These are phyloP conservation scores for Cytospora piceicola DNA, from an alignment of 2,329 filamentous ascomycete species.

Conservation along the genomic window DNA sequence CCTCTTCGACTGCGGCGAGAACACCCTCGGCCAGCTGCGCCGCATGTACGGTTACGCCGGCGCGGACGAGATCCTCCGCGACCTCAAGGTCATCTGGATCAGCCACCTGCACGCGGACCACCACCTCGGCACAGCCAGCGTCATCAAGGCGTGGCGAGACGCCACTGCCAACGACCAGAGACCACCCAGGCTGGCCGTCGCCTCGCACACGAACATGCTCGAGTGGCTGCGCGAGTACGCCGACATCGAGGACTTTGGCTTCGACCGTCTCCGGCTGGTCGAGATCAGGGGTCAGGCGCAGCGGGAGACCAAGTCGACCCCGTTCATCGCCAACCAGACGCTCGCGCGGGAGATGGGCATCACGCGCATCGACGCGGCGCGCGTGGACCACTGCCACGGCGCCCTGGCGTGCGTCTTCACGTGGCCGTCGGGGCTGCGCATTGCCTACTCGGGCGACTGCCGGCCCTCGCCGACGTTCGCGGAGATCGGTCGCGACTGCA, in stretches of 20 bases:
- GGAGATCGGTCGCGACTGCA: constrained; percentile 71
- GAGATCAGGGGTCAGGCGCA: constrained; percentile 28
- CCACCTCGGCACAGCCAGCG: constrained; percentile 79
- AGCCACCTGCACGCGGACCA: constrained; percentile 97
- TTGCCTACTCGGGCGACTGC: constrained; percentile 94
- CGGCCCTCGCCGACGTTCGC: constrained; percentile 75
- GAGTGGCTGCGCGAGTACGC: constrained; percentile 80
- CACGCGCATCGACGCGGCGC: constrained; percentile 65
- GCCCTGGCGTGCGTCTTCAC: constrained; percentile 78
- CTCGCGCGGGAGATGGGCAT: constrained; percentile 58
- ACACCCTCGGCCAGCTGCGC: constrained; percentile 84
- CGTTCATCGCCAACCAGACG: constrained; percentile 39
- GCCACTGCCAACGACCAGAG: constrained; percentile 45
- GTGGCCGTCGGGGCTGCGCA: constrained; percentile 78
- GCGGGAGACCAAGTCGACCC: constrained; percentile 30
- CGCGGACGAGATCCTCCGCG: constrained; percentile 70
- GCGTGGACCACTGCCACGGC: constrained; percentile 78
- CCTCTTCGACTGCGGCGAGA: constrained; percentile 89
- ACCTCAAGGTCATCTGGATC: constrained; percentile 86
- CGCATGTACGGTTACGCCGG: constrained; percentile 71
- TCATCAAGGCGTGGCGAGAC: constrained; percentile 83
- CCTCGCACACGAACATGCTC: constrained; percentile 73
- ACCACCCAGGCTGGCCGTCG: constrained; percentile 57
- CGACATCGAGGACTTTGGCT: constrained; percentile 76
- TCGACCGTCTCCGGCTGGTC: constrained; percentile 52